These are phyloP conservation scores for Aspergillus uvarum DNA, from an alignment of 2,329 filamentous ascomycete species.

Conservation along the genomic window DNA sequence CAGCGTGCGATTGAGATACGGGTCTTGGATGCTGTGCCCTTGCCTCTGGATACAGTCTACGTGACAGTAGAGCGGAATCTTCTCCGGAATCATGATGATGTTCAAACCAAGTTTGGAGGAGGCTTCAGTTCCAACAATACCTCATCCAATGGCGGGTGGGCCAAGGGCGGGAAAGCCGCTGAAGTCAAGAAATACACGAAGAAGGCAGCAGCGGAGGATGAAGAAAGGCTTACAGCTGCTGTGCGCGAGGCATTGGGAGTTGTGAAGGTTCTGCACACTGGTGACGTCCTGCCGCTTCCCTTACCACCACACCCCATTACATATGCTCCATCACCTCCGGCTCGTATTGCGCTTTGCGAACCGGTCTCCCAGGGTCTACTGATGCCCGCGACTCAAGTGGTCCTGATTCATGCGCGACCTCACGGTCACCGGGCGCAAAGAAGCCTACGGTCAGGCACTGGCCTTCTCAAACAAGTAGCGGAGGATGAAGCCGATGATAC, in stretches of 20 bases:
- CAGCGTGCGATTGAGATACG: constrained; percentile 80
- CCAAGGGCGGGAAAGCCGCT: constrained; percentile 31
- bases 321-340: constrained; percentile 78
- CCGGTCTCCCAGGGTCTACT: constrained; percentile 87
- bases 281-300: constrained; percentile 77
- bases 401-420: constrained; percentile 62
- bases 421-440: constrained; percentile 44
- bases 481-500: constrained; percentile 72
- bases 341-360: constrained; percentile 88
- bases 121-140: constrained; percentile 48
- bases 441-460: constrained; percentile 49
- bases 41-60: constrained; percentile 81
- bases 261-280: constrained; percentile 75
- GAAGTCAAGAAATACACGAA: constrained; percentile 37
- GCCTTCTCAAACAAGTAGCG: constrained; percentile 59
- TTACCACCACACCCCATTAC: constrained; percentile 80
- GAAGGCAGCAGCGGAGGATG: constrained; percentile 43
- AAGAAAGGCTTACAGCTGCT: constrained; percentile 62
- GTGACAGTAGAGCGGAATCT: constrained; percentile 81
- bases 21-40: constrained; percentile 74
- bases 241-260: constrained; percentile 73
- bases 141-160: constrained; percentile 43
- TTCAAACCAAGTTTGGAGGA: constrained; percentile 77
- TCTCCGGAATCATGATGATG: constrained; percentile 74
- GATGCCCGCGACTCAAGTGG: constrained; percentile 74